Conservation (phyloP, 495 filamentous ascomycete genomes). For the Penicillium fimorum region DNA sequence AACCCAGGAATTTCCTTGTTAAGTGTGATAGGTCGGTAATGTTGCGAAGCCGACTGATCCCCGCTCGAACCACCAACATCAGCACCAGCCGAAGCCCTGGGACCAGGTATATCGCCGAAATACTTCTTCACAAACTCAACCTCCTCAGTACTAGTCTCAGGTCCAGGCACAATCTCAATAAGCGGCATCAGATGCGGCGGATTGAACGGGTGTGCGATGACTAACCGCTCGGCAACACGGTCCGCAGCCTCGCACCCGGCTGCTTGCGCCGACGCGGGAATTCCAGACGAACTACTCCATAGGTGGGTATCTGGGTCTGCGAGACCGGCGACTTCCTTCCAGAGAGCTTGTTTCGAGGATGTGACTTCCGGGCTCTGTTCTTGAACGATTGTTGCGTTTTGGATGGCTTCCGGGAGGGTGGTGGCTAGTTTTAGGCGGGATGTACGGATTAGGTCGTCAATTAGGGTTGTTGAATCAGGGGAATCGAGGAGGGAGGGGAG, state of each 20-base stretch:
- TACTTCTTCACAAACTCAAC: constrained; percentile 49
- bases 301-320: constrained; percentile 43
- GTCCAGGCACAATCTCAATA: constrained; percentile 56
- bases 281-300: constrained; percentile 59
- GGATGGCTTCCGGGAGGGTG: constrained; percentile 41
- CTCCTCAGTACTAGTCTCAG: constrained; percentile 34
- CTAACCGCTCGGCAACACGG: constrained; percentile 43
- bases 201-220: constrained; percentile 63
- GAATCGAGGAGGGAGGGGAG: constrained; percentile 36
- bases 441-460: constrained; percentile 25
- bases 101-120: constrained; percentile 46
- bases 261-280: constrained; percentile 49
- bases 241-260: constrained; percentile 23
- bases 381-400: constrained; percentile 51
- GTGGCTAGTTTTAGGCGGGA: constrained; percentile 36
- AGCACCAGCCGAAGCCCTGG: constrained; percentile 8
- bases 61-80: not conserved
- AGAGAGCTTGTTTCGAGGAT: constrained; percentile 51
- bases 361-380: constrained; percentile 57
- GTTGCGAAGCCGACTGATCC: not conserved
- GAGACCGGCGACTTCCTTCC: constrained; percentile 44
- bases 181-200: constrained; percentile 64
- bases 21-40: constrained; percentile 49
- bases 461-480: not conserved
- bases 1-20: constrained; percentile 55